Conservation (phyloP, 306 rosid genomes). For the Mimosa bimucronata region DNA sequence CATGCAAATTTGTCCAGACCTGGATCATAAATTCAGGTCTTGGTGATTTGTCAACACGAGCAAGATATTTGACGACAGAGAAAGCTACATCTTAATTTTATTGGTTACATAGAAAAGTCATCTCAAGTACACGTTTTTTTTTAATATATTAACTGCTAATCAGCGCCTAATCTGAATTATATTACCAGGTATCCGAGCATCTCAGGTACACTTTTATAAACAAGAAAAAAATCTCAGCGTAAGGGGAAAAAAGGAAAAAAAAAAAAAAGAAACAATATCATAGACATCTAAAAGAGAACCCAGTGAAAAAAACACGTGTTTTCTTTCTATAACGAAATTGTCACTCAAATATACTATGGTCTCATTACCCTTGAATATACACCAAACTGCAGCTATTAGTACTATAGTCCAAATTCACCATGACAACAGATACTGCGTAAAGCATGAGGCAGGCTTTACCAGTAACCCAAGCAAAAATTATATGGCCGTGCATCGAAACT, state of each 20-base stretch:
- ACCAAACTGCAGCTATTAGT: conserved; percentile 33
- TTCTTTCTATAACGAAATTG: conserved; percentile 33
- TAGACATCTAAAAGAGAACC: background rate
- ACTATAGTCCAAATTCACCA: conserved; percentile 15
- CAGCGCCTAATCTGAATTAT: too few species aligned
- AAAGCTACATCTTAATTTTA: background rate
- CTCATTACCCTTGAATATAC: conserved; percentile 42
- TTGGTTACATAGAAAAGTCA: conserved; percentile 27
- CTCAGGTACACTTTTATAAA: conserved; percentile 29
- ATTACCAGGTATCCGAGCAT: too few species aligned
- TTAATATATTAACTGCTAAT: too few species aligned
- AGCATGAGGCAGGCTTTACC: conserved; percentile 15
- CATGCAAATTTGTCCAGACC: background rate
- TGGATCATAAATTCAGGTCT: background rate
- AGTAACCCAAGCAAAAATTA: background rate
- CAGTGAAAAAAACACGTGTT: conserved; percentile 9
- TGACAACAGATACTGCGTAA: conserved; percentile 33
- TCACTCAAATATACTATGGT: conserved; percentile 28
- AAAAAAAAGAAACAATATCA: background rate
- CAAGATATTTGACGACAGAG: background rate
- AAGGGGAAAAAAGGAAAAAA: too few species aligned
- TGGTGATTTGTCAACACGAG: background rate
- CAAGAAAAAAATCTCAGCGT: conserved; percentile 9
- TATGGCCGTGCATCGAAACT: conserved; percentile 7
- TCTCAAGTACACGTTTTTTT: conserved; percentile 7